Evolutionary conservation across 805 yeast genomes (phyloP), one percentile per base, ranked within the genome.

Genomic region (Starmerella ratchasimensis): DNA sequence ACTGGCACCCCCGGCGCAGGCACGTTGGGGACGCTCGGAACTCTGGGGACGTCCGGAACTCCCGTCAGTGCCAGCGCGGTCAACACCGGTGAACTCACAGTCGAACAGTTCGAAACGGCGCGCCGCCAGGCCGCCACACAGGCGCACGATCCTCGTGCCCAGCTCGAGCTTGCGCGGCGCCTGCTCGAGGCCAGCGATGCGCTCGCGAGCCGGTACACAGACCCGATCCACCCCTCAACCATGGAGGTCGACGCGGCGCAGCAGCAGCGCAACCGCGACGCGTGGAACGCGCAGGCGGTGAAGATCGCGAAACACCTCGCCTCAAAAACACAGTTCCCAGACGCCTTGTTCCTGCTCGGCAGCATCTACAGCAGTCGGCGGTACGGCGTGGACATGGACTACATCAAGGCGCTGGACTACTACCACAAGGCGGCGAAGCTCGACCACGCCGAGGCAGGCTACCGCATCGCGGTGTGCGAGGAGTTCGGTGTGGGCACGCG

Each of bases 401-500:
- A 71, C 48, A 63, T 55, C 28, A 69, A 69, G 47, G 84, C 86
- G 3, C 73, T 71, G 48, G 72, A 71, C 42, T 61, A 65, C 34
- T 80, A 78, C 54, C 48, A 57, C 22, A 70, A 68, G 41, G 77
- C 83, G 1, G 78, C 82, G 5, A 60, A 61, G 33, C 64, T 64
- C 29, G 67, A 69, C 16, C 75, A 75, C 49, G 64, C 73, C 0
- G 69, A 69, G 37, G 77, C 80, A 8, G 66, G 75, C 41, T 80
- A 76, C 58, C 60, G 88, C 34, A 68, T 74, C 1, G 90, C 79
- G 1, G 78, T 78, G 23, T 72, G 82, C 50, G 67, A 67, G 49
- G 90, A 80, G 53, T 62, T 76, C 53, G 77, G 81, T 14, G 65
- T 70, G 41, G 78, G 79, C 2, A 60, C 68, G 19, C 48, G 58